These are phyloP conservation scores for Helenozyma baotianmanensis DNA, from an alignment of 805 yeast species.

Conservation along the genomic window DNA sequence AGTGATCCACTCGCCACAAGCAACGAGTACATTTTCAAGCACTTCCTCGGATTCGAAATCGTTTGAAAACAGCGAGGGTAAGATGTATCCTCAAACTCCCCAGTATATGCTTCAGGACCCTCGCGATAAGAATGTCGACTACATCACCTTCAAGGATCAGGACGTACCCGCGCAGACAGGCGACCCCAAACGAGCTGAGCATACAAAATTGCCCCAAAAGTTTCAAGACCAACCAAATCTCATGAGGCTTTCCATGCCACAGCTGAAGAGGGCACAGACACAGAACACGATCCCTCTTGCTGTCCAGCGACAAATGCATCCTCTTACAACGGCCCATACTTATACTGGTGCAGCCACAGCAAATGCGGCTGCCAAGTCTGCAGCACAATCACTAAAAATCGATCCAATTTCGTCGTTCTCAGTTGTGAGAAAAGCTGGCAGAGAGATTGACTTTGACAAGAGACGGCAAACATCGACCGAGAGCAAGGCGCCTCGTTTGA, in stretches of 20 bases:
- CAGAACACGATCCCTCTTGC: background rate
- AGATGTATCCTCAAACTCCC: constrained; percentile 61
- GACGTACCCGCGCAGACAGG: background rate
- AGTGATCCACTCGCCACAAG: constrained; percentile 29
- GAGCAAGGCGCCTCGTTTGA: constrained; percentile 35
- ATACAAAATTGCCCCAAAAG: background rate
- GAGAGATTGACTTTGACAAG: constrained; percentile 79
- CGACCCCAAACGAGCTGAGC: no score
- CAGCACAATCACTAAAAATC: no score
- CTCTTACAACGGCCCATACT: constrained; percentile 19
- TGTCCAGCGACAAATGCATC: constrained; percentile 5
- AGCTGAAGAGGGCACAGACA: constrained; percentile 9
- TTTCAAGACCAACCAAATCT: constrained; percentile 1
- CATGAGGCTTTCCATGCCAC: constrained; percentile 15
- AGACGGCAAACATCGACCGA: constrained; percentile 72
- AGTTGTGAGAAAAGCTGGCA: constrained; percentile 59
- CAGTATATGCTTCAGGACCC: constrained; percentile 51
- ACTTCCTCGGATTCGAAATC: constrained; percentile 55
- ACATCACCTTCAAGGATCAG: constrained; percentile 51
- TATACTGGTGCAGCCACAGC: constrained; percentile 13
- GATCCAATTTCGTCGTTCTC: constrained; percentile 42
- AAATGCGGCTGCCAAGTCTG: constrained; percentile 1
- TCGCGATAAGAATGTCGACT: constrained; percentile 43
- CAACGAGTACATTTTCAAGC: constrained; percentile 37
- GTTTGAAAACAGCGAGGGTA: constrained; percentile 40